Evolutionary conservation across 805 yeast species (phyloP), one percentile per base, ranked within the genome.

Genomic region (Nakazawaea pomicola): DNA sequence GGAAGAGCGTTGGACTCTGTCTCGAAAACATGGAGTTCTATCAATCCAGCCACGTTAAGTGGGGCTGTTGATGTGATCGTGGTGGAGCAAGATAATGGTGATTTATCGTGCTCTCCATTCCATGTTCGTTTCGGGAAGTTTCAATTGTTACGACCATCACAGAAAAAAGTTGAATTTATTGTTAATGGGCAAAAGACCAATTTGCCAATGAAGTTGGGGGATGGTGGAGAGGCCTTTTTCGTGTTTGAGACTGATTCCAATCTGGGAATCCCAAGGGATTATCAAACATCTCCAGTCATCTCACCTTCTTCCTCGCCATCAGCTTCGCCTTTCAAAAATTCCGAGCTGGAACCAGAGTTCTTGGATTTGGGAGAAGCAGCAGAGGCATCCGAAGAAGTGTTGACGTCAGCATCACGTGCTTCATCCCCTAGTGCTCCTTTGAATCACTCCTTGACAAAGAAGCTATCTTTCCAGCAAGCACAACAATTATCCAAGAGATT

Each of bases 41-140:
- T 93, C 50, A 93, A 93, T 55, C 99, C 99, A 2, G 88, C 98
- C 1, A 93, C 99, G 0, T 72, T 93, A 14, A 81, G 95, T 16
- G 99, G 99, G 4, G 99, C 98, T 16, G 93, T 93, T 59, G 99
- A 93, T 61, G 89, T 93, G 41, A 87, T 93, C 30, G 98, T 90
- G 8, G 83, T 93, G 10, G 96, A 91, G 62, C 95, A 87, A 56
- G 84, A 85, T 10, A 80, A 83, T 56, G 91, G 86, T 28, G 74
- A 83, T 20, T 62, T 84, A 28, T 83, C 85, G 40, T 90, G 98
- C 54, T 87, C 96, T 6, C 99, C 99, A 4, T 93, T 95, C 72
- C 99, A 93, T 62, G 88, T 93, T 28, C 70, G 99, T 42, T 93
- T 93, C 64, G 99, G 99, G 18, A 90, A 88, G 64, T 86, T 93